phyloP scores from a whole-genome alignment of 306 rosid species.

The Vicia villosa region DNA sequence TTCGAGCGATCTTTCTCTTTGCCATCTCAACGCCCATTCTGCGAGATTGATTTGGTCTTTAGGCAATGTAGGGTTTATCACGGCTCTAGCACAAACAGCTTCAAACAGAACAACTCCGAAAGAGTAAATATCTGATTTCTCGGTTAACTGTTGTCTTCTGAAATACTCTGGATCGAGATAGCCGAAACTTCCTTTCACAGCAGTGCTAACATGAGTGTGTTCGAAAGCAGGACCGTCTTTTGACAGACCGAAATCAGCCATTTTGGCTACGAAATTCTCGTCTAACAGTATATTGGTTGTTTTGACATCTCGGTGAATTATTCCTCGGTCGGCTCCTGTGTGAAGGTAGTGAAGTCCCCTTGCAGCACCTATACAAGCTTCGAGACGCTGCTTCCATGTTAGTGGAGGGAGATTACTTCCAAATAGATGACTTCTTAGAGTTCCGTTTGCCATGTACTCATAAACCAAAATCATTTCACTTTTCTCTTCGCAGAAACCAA shows the following conservation, averaged over 20 bases:
- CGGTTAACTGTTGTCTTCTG: constrained; percentile 89
- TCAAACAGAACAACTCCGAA: constrained; percentile 91
- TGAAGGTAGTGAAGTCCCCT: constrained; percentile 97
- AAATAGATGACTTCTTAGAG: constrained; percentile 90
- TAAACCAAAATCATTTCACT: constrained; percentile 96
- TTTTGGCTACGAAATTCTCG: constrained; percentile 82
- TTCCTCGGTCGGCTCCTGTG: constrained; percentile 89
- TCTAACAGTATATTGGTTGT: constrained; percentile 90
- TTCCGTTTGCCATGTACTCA: constrained; percentile 93
- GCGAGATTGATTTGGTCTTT: constrained; percentile 94
- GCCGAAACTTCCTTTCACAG: constrained; percentile 97
- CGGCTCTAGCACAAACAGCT: constrained; percentile 89
- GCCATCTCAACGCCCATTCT: constrained; percentile 98
- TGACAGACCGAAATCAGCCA: constrained; percentile 94
- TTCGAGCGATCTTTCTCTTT: constrained; percentile 63
- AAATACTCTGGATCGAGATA: constrained; percentile 94
- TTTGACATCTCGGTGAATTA: constrained; percentile 95
- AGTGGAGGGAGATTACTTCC: constrained; percentile 79
- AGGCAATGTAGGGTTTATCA: constrained; percentile 89
- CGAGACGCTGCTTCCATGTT: constrained; percentile 86
- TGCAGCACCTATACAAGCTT: constrained; percentile 91
- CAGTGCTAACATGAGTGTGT: constrained; percentile 95
- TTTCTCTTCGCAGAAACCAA: constrained; percentile 91
- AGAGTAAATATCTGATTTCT: constrained; percentile 94
- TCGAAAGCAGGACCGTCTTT: constrained; percentile 89